These are phyloP conservation scores for Paecilomyces sp. DNA, from an alignment of 2,329 filamentous ascomycete genomes.

Conservation along the genomic window DNA sequence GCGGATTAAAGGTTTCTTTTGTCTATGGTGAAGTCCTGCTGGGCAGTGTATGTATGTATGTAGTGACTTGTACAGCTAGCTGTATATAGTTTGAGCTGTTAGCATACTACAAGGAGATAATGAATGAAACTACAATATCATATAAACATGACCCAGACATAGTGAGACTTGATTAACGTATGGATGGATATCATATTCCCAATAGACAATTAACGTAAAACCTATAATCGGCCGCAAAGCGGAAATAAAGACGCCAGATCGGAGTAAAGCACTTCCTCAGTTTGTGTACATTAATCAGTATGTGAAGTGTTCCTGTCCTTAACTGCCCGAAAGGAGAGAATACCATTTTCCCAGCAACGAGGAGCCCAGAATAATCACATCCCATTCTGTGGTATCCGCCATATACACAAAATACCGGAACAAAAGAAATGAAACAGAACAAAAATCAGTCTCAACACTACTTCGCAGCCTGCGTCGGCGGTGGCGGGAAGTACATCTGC, in stretches of 20 bases:
- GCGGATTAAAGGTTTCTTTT: not conserved
- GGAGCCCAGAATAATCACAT: too few species aligned
- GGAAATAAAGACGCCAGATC: not conserved
- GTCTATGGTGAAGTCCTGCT: not conserved
- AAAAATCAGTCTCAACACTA: not conserved
- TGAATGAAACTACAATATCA: not conserved
- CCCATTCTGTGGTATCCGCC: too few species aligned
- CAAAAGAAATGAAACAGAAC: too few species aligned
- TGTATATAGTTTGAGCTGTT: not conserved
- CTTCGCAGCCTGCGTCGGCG: constrained; percentile 31
- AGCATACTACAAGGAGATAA: not conserved
- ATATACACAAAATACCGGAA: too few species aligned
- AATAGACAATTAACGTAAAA: not conserved
- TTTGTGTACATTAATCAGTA: not conserved
- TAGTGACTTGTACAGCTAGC: not conserved
- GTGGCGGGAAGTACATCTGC: constrained; percentile 37
- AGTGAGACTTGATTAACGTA: not conserved
- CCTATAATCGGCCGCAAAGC: not conserved
- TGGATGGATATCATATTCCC: not conserved
- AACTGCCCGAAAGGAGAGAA: too few species aligned
- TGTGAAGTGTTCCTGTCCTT: too few species aligned
- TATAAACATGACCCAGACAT: not conserved
- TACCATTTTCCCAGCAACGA: too few species aligned
- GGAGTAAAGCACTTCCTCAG: not conserved
- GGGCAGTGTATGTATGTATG: not conserved